Evolutionary conservation across 192 early-diverging fungal genomes (phyloP), one percentile per base, ranked within the genome.

Genomic region (Backusella psychrophila): DNA sequence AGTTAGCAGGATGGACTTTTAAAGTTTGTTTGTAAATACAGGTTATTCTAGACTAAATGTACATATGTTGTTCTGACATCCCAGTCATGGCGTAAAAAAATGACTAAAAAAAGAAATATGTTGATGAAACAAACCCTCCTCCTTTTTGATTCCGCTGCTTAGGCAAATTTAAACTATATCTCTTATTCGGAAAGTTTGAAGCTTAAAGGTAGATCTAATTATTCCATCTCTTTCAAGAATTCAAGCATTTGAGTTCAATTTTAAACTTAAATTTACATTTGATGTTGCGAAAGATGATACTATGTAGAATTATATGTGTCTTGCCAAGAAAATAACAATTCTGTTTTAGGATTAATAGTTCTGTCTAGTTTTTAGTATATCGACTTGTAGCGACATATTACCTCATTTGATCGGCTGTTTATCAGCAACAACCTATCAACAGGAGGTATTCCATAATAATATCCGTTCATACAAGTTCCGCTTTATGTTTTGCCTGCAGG

Each of bases 11-110:
- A 63, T 63, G 56, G 56, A 63, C 56, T 63, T 63, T 49, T 63
- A 63, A 63, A 63, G 56, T 63, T 63, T 63, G 56, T 63, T 63
- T 63, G 56, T 63, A 63, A 63, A 63, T 63, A 63, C 21, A 29
- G 4, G 56, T 23, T 29, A 63, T 63, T 63, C 56, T 63, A 63
- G 56, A 63, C 56, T 63, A 26, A 29, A 29, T 9, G 2, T 29
- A 11, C 56, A 63, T 29, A 63, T 4, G 23, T 17, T 14, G 42
- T 26, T 63, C 26, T 63, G 56, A 63, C 56, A 63, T 29, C 21
- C 6, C 26, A 63, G 3, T 23, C 21, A 63, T 63, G 56, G 56
- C 56, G 56, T 63, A 63, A 29, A 63, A 26, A 26, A 56, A 21
- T 11, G 6, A 56, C 53, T 56, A 56, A 26, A 59, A 59, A 59